Conservation (phyloP, 139 green algal genomes). For the Chlamydomonas eustigma region DNA sequence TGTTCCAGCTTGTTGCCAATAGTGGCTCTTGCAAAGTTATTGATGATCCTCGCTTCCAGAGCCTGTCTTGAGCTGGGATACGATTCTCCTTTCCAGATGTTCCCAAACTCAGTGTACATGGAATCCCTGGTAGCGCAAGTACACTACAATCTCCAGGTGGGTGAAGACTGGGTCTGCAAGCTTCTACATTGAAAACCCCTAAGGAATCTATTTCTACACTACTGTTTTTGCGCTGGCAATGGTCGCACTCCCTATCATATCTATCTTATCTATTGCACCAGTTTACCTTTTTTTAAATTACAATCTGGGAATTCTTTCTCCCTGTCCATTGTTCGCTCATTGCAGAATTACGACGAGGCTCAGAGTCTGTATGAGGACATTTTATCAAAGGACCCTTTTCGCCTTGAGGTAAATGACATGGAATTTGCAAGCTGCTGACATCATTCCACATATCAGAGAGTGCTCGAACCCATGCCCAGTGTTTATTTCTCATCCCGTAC, state of each 20-base stretch:
- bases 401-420: constrained; percentile 69
- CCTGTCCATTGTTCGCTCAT: background rate
- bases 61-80: too few species aligned
- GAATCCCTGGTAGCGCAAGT: constrained; percentile 66
- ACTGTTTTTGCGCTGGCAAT: background rate
- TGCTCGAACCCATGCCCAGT: too few species aligned
- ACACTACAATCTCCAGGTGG: constrained; percentile 80
- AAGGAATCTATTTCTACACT: too few species aligned
- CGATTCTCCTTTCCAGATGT: constrained; percentile 36
- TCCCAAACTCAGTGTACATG: constrained; percentile 69
- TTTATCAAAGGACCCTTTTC: constrained; percentile 69
- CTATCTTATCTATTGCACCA: too few species aligned
- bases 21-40: too few species aligned
- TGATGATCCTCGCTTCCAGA: too few species aligned
- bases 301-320: constrained; percentile 37
- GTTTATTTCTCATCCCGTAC: background rate
- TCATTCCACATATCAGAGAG: background rate
- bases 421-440: too few species aligned
- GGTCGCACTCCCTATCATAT: background rate
- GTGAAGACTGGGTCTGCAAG: too few species aligned
- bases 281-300: background rate
- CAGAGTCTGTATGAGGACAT: constrained; percentile 86
- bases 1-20: too few species aligned
- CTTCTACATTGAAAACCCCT: too few species aligned
- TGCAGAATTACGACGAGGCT: constrained; percentile 84